Evolutionary conservation across 805 yeast species (phyloP).

Genomic region (Isabelozyma heimii): DNA sequence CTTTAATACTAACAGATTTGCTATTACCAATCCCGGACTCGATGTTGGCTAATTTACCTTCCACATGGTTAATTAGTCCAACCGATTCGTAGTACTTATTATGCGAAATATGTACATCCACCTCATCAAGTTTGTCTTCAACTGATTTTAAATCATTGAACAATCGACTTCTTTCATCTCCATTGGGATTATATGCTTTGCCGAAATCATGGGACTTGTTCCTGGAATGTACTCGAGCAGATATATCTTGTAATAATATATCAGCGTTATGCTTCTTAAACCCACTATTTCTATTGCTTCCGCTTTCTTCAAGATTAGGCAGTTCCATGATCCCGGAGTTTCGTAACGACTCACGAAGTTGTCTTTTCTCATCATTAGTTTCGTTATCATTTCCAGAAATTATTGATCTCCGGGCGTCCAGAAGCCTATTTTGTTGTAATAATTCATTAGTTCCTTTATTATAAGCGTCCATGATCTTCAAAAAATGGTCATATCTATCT

Average conservation of each 20-base stretch:
- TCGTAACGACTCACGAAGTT: conserved; percentile 42
- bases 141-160: conserved; percentile 49
- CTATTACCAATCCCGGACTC: conserved; percentile 19
- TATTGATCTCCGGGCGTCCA: conserved; percentile 14
- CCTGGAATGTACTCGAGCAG: conserved; percentile 60
- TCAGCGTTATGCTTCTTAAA: conserved; percentile 30
- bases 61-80: conserved; percentile 37
- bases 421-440: conserved; percentile 24
- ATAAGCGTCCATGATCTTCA: conserved; percentile 51
- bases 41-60: conserved; percentile 24
- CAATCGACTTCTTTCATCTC: conserved; percentile 25
- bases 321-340: conserved; percentile 50
- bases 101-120: conserved; percentile 66
- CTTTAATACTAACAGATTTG: neutral
- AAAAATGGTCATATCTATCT: conserved; percentile 55
- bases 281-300: conserved; percentile 20
- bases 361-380: conserved; percentile 35
- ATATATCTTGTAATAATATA: conserved; percentile 53
- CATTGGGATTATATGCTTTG: conserved; percentile 6
- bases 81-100: conserved; percentile 49
- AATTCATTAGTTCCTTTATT: conserved; percentile 61
- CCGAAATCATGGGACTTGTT: conserved; percentile 49
- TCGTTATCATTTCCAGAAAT: conserved; percentile 9
- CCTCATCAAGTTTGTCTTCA: conserved; percentile 65
- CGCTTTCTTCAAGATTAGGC: conserved; percentile 22